Base-by-base conservation (phyloP, 2,329 filamentous ascomycete species). In the Alternaria tenuissima region DNA sequence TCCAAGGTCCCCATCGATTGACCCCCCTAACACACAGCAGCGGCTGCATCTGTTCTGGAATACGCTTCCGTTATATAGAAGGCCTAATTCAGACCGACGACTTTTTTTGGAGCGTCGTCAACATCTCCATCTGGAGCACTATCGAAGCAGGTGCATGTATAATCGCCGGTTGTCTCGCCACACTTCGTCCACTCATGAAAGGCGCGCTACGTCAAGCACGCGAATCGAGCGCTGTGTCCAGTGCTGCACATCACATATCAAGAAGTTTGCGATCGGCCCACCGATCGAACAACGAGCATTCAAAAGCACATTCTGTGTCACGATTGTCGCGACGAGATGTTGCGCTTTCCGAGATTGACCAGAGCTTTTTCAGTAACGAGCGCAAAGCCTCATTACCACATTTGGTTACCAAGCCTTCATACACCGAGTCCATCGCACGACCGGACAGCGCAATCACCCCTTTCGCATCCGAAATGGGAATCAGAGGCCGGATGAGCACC, bases 21-120 rank as follows among this genome's bases (percentile, higher is more conserved):
- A 7, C 11, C 3, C 20, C 12, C 28, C 68, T 75, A 48, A 73
- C 53, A 12, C 26, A 34, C 42, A n/a, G n/a, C 28, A 76, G 75
- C 38, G 89, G 86, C 24, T 86, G 86, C 62, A 78, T 85, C 61
- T 84, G 83, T 54, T 85, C 83, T 2, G 79, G 81, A 16, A 79
- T 85, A n/a, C 81, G 85, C n/a, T 79, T 85, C 53, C 80, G 80
- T n/a, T 81, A 84, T 69, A 71, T 78, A 52, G 68, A 80, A 56
- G 74, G 69, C 61, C 64, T 84, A 30, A 72, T 74, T 1, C 72
- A 82, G 38, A 70, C 71, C 32, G 79, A 83, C 38, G 79, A 82
- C 57, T 83, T 82, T 62, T 77, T 82, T 42, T 81, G 78, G 63
- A 77, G 81, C 57, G 84, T 82, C 1, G 76, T 79, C 49, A 80